Evolutionary conservation across 2,329 filamentous ascomycete genomes (phyloP).

Genomic region (Purpureocillium takamizusanense): DNA sequence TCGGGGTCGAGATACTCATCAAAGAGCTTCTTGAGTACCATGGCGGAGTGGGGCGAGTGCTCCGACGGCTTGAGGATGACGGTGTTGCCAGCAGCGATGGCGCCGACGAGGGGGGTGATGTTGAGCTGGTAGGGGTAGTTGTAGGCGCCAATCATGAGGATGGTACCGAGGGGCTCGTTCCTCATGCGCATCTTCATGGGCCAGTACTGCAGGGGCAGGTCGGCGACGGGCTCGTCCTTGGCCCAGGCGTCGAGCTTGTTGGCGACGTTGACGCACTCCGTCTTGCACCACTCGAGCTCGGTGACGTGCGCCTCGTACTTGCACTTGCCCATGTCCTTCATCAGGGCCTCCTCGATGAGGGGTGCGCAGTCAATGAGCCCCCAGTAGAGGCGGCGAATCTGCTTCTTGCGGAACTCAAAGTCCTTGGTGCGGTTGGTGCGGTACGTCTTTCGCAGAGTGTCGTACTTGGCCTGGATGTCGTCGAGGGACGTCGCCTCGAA

Average conservation of each 20-base stretch:
- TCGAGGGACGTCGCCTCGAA: slow-evolving; percentile 58
- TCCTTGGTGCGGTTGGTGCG: slow-evolving; percentile 72
- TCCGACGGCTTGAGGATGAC: slow-evolving; percentile 89
- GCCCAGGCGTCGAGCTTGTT: slow-evolving; percentile 74
- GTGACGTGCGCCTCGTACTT: slow-evolving; percentile 62
- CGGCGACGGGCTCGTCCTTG: slow-evolving; percentile 67
- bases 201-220: slow-evolving; percentile 60
- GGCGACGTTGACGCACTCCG: slow-evolving; percentile 71
- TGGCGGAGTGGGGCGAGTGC: slow-evolving; percentile 64
- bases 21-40: slow-evolving; percentile 71
- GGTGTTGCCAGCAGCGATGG: slow-evolving; percentile 87
- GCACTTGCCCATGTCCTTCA: slow-evolving; percentile 71
- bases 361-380: slow-evolving; percentile 69
- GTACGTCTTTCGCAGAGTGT: slow-evolving; percentile 60
- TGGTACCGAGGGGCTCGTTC: slow-evolving; percentile 79
- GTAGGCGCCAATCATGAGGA: slow-evolving; percentile 84
- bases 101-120: slow-evolving; percentile 72
- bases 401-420: slow-evolving; percentile 70
- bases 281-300: slow-evolving; percentile 71
- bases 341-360: slow-evolving; percentile 65
- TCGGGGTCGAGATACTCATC: slow-evolving; percentile 66
- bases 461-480: slow-evolving; percentile 52
- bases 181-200: slow-evolving; percentile 65
- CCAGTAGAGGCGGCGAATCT: slow-evolving; percentile 95
- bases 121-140: slow-evolving; percentile 87